Conservation (phyloP, 495 filamentous ascomycete genomes). For the Gamarada debralockiae region DNA sequence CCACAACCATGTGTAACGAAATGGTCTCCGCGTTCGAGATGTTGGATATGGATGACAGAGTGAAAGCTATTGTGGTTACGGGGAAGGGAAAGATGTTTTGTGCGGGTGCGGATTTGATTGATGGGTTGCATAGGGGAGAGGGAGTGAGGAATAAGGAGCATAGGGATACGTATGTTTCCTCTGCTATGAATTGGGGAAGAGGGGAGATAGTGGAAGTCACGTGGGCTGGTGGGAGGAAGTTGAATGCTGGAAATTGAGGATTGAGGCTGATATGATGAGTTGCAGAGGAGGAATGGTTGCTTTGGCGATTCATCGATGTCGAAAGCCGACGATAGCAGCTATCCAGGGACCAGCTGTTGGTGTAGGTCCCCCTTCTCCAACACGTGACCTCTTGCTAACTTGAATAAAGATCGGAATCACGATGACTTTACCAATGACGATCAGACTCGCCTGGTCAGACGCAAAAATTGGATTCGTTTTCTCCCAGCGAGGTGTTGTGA, state of each 20-base stretch:
- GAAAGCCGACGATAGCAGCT: constrained; percentile 59
- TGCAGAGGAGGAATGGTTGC: constrained; percentile 52
- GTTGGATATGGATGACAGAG: constrained; percentile 49
- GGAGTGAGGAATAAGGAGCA: background rate
- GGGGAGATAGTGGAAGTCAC: too few species aligned
- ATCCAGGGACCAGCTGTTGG: constrained; percentile 62
- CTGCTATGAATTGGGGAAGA: constrained; percentile 10
- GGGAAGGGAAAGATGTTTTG: constrained; percentile 49
- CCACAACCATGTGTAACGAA: constrained; percentile 40
- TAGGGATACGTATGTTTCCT: constrained; percentile 31
- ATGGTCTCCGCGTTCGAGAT: constrained; percentile 48
- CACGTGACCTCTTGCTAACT: background rate
- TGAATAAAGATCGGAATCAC: background rate
- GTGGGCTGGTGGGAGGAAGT: too few species aligned
- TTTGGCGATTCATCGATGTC: constrained; percentile 55
- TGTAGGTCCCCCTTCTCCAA: constrained; percentile 41
- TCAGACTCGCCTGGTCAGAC: constrained; percentile 42
- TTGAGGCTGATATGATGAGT: too few species aligned
- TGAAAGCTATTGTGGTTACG: constrained; percentile 54
- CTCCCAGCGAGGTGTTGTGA: constrained; percentile 52
- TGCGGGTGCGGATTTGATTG: constrained; percentile 55
- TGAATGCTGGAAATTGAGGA: too few species aligned
- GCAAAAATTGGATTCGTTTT: constrained; percentile 63
- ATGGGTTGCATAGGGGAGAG: constrained; percentile 19
- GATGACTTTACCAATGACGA: background rate